These are phyloP conservation scores for Baudoinia panamericana DNA, from an alignment of 495 filamentous ascomycete species.

Conservation along the genomic window DNA sequence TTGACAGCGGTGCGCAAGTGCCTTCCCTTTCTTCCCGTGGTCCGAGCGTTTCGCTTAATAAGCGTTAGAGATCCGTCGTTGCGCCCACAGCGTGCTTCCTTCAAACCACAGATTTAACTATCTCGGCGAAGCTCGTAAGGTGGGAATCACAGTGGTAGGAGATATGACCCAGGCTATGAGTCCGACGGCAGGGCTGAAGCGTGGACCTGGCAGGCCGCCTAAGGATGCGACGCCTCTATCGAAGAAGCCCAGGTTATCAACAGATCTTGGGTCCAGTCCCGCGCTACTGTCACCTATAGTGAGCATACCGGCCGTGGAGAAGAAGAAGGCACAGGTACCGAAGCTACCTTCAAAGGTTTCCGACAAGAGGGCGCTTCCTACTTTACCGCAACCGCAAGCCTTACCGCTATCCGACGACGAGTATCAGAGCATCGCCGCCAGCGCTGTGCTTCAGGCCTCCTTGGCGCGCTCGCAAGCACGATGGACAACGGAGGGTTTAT, in stretches of 20 bases:
- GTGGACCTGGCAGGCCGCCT: conserved; percentile 1
- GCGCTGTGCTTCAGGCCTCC: conserved; percentile 72
- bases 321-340: conserved; percentile 37
- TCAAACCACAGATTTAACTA: too few relatives aligned
- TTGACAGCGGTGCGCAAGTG: too few relatives aligned
- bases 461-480: conserved; percentile 70
- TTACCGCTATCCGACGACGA: conserved; percentile 49
- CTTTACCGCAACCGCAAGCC: conserved; percentile 54
- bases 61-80: too few relatives aligned
- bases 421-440: conserved; percentile 59
- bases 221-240: conserved; percentile 24
- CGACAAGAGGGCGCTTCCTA: conserved; percentile 61
- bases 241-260: conserved; percentile 22
- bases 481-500: conserved; percentile 79
- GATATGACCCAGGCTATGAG: conserved; percentile 1
- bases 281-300: conserved; percentile 1
- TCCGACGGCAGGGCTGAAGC: conserved; percentile 8
- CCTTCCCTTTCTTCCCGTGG: too few relatives aligned
- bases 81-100: too few relatives aligned
- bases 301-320: conserved; percentile 27
- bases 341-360: conserved; percentile 51
- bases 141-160: neutral
- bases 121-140: too few relatives aligned
- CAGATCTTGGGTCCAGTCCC: neutral
- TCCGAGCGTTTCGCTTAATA: too few relatives aligned